phyloP scores from a whole-genome alignment of 2,329 filamentous ascomycete genomes.

The Penicillium sclerotigenum region DNA sequence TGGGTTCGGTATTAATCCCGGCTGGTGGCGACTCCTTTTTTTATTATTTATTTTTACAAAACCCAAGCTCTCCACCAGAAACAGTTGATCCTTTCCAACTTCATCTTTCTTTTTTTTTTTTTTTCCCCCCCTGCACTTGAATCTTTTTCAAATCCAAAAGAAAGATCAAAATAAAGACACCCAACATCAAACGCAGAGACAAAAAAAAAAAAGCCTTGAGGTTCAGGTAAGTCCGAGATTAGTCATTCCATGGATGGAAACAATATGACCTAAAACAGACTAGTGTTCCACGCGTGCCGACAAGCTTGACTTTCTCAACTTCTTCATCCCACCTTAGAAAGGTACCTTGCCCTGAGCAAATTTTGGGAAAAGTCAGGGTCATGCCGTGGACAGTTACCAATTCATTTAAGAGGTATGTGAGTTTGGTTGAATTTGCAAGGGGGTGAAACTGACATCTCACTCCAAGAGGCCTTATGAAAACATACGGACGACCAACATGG shows the following conservation, averaged over 20 bases:
- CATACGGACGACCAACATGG: conserved; percentile 48
- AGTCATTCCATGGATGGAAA: conserved; percentile 12
- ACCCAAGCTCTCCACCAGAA: background rate
- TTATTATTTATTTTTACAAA: background rate
- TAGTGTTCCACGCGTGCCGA: conserved; percentile 27
- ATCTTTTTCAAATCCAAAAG: background rate
- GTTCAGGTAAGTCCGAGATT: background rate
- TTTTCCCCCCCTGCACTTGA: background rate
- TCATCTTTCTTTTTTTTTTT: no score
- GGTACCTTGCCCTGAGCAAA: background rate
- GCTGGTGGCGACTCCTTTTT: conserved; percentile 5
- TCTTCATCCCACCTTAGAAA: conserved; percentile 1
- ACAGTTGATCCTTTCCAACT: background rate
- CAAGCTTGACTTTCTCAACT: conserved; percentile 9
- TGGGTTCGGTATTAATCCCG: background rate
- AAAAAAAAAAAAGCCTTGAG: background rate
- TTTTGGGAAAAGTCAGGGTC: conserved; percentile 27
- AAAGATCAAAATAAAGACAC: no score
- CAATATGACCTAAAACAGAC: conserved; percentile 30
- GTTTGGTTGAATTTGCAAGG: background rate
- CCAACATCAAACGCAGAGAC: no score
- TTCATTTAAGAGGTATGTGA: conserved; percentile 48
- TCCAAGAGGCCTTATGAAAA: conserved; percentile 50
- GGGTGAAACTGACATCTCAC: background rate
- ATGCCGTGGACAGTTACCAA: conserved; percentile 52